phyloP scores from a whole-genome alignment of 192 early-diverging fungal species.

The Mortierella alpina region DNA sequence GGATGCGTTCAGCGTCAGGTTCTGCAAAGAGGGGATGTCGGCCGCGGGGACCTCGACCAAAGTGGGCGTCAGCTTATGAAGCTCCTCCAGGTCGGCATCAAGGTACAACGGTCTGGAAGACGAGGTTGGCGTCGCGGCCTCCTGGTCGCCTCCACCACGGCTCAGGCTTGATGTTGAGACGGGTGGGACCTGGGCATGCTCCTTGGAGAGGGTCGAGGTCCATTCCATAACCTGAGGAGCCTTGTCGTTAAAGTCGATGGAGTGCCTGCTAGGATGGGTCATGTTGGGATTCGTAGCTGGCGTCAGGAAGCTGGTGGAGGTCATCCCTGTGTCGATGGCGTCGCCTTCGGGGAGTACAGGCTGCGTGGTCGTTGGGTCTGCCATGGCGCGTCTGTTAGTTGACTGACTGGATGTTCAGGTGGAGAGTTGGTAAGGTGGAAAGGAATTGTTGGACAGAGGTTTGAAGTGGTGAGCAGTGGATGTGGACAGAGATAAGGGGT shows the following conservation, averaged over 20 bases:
- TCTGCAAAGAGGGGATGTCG: slow-evolving; percentile 33
- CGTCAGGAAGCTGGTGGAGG: slow-evolving; percentile 45
- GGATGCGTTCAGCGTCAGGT: slow-evolving; percentile 10
- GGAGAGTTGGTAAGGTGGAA: neutral
- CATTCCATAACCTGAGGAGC: slow-evolving; percentile 53
- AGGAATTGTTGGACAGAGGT: too few species aligned
- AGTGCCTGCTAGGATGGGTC: slow-evolving; percentile 21
- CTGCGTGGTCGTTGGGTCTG: neutral
- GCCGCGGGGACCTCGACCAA: slow-evolving; percentile 40
- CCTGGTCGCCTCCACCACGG: neutral
- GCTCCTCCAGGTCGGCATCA: slow-evolving; percentile 46
- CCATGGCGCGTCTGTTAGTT: slow-evolving; percentile 1
- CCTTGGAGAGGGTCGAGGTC: slow-evolving; percentile 36
- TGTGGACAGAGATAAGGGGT: too few species aligned
- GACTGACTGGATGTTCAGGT: neutral
- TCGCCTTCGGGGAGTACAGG: neutral
- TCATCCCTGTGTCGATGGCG: neutral
- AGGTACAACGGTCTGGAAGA: slow-evolving; percentile 11
- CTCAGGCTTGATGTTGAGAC: slow-evolving; percentile 13
- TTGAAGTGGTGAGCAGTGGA: too few species aligned
- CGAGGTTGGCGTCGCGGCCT: slow-evolving; percentile 17
- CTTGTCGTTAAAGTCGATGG: slow-evolving; percentile 51
- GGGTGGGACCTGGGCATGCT: slow-evolving; percentile 19
- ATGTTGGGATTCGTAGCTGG: slow-evolving; percentile 40
- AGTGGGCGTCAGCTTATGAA: slow-evolving; percentile 32